Base-by-base conservation (phyloP, 2,329 filamentous ascomycete genomes). In the Lecanicillium sp. region DNA sequence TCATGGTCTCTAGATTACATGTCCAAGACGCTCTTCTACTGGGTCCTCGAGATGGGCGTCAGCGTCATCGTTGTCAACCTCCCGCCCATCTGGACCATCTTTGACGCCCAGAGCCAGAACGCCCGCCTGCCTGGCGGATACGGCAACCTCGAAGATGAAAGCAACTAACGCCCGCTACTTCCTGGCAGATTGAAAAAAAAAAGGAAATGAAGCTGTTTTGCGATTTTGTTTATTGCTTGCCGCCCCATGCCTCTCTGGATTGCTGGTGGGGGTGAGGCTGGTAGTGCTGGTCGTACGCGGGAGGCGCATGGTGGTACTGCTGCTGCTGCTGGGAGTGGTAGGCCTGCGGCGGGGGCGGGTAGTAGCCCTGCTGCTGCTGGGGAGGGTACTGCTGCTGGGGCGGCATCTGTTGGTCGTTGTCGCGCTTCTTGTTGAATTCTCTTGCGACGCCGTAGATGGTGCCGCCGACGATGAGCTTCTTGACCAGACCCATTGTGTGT, bases 371-470 rank as follows among this genome's bases (percentile, higher is more conserved):
- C 11, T 46, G 44, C 26, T 30, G 29, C 41, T 24, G 44, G 15
- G 36, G 29, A 2, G 27, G 15, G 15, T 27, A 40, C 14, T 19
- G 29, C 21, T 47, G n/a, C 27, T 9, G 27, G 11, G n/a, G 44
- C 23, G 14, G 33, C 6, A 5, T 39, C 23, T 27, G 24, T 5
- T 20, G 26, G 20, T 39, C 36, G 21, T 62, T 56, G 49, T 64
- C 51, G 40, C 48, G 55, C 51, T 60, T 62, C 54, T 62, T 60
- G 24, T 55, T 51, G 52, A 38, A 47, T 17, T 52, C 51, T 40
- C 52, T 52, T 9, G 40, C 42, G 33, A 68, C 23, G 9, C 54
- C 55, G 48, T 60, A 62, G 23, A 67, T 48, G 44, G 62, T 52
- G 32, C 60, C 56, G 26, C 55, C 60, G 9, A 47, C 11, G 15